Conservation (phyloP, 2,329 filamentous ascomycete genomes). For the Aspergillus pseudoviridinutans region DNA sequence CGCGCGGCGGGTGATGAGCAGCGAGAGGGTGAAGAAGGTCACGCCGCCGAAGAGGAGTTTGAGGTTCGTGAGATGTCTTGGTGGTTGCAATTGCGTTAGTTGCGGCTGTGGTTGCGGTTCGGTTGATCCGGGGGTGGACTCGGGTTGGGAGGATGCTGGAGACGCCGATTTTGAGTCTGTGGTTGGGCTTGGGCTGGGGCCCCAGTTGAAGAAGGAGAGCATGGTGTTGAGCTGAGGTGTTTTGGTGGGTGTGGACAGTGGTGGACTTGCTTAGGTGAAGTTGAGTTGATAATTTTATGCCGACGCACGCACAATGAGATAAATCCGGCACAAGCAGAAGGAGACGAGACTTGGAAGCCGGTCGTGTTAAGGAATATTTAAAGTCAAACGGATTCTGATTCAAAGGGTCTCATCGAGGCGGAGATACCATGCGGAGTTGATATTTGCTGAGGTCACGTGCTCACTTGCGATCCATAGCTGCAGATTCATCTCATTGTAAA, state of each 20-base stretch:
- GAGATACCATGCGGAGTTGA: not conserved
- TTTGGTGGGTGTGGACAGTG: not conserved
- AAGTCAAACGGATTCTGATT: not conserved
- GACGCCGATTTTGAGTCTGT: conserved; percentile 1
- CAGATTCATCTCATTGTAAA: not conserved
- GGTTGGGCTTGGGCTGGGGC: not conserved
- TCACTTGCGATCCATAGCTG: no score
- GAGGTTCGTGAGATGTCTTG: conserved; percentile 24
- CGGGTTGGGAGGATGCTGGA: conserved; percentile 9
- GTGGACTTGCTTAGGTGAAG: not conserved
- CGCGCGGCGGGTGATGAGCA: conserved; percentile 67
- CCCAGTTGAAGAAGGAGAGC: conserved; percentile 20
- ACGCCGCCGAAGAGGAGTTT: conserved; percentile 69
- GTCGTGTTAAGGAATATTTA: not conserved
- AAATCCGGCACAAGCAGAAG: not conserved
- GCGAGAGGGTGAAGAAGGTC: conserved; percentile 68
- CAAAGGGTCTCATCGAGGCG: no score
- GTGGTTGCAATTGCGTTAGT: not conserved
- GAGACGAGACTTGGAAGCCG: not conserved
- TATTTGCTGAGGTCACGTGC: conserved; percentile 6
- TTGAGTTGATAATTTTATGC: not conserved
- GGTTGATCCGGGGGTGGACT: not conserved
- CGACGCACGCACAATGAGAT: not conserved
- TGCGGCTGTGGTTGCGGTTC: conserved; percentile 4
- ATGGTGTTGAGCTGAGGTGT: conserved; percentile 11